Evolutionary conservation across 2,329 filamentous ascomycete species (phyloP).

Genomic region (Talaromyces sp.): DNA sequence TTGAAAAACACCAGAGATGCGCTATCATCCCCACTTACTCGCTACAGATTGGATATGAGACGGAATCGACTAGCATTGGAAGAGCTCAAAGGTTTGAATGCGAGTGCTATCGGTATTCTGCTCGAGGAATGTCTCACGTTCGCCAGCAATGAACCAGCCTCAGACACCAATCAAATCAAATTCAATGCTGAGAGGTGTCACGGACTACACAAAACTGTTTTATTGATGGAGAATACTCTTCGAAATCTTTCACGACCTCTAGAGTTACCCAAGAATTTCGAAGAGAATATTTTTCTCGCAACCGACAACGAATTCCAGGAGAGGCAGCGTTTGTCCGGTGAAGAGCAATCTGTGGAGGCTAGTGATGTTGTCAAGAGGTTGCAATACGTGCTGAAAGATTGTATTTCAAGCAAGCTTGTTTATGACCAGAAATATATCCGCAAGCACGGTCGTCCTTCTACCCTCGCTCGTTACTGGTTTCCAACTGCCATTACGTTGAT

Average conservation of each 20-base stretch:
- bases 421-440: conserved; percentile 60
- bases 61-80: conserved; percentile 9
- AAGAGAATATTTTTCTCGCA: conserved; percentile 11
- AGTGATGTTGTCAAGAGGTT: conserved; percentile 33
- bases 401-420: conserved; percentile 64
- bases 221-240: conserved; percentile 15
- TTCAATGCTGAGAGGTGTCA: conserved; percentile 5
- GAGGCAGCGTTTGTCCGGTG: not conserved
- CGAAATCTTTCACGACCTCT: conserved; percentile 6
- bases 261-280: conserved; percentile 7
- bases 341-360: not conserved
- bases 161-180: not conserved
- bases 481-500: conserved; percentile 68
- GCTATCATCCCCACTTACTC: conserved; percentile 14
- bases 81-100: conserved; percentile 9
- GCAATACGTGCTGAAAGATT: conserved; percentile 60
- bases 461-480: conserved; percentile 82
- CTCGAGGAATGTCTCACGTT: conserved; percentile 18
- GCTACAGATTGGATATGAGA: conserved; percentile 4
- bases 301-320: conserved; percentile 3
- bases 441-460: conserved; percentile 71
- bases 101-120: conserved; percentile 16
- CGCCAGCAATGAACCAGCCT: conserved; percentile 3
- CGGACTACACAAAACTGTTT: conserved; percentile 8
- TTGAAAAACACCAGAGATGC: conserved; percentile 4